phyloP scores from a whole-genome alignment of 129 eudicot genomes.

The Deinandra increscens region DNA sequence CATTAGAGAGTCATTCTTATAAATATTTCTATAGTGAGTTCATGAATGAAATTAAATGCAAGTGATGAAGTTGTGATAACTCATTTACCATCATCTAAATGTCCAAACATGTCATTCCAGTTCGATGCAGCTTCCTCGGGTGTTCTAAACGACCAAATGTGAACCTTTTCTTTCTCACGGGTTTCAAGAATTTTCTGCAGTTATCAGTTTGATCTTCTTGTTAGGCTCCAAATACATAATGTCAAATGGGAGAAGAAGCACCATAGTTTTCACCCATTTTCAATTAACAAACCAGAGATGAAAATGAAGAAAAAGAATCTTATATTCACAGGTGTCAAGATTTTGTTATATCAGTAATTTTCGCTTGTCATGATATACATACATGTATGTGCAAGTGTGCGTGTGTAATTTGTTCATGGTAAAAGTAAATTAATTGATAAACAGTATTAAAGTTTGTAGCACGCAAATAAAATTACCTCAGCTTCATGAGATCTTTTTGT shows the following conservation, averaged over 20 bases:
- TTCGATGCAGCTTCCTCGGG: constrained; percentile 60
- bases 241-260: not conserved
- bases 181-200: constrained; percentile 66
- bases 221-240: not conserved
- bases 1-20: not conserved
- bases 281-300: not conserved
- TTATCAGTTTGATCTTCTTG: constrained; percentile 8
- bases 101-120: constrained; percentile 46
- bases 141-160: constrained; percentile 72
- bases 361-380: not conserved
- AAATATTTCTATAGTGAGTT: not conserved
- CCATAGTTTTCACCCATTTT: not conserved
- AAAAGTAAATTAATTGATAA: not conserved
- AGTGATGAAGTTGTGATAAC: not conserved
- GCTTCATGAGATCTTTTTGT: constrained; percentile 71
- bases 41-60: not conserved
- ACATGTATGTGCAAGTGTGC: no score
- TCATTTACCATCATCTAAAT: constrained; percentile 35
- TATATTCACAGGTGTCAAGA: constrained; percentile 7
- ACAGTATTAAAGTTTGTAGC: not conserved
- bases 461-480: constrained; percentile 43
- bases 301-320: not conserved
- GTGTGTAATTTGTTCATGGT: no score
- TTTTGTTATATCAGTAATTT: no score
- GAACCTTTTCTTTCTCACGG: constrained; percentile 62